Evolutionary conservation across 805 yeast genomes (phyloP), one percentile per base, ranked within the genome.

Genomic region (Starmera caribaea): DNA sequence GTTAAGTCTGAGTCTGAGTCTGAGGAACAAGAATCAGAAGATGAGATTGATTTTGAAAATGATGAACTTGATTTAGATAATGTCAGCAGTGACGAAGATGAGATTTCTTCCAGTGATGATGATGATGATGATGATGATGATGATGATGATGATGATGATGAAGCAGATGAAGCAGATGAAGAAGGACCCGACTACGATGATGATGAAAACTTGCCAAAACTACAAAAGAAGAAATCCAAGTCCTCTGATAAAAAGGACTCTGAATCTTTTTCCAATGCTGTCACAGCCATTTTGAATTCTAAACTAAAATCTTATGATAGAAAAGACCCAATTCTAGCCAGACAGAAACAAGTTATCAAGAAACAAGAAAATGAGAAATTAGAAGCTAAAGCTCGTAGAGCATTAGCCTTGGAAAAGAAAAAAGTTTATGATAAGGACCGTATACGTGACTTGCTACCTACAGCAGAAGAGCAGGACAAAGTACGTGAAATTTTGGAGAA

Each of bases 221-320:
- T 76, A 36, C 66, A 68, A 49, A 70, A 72, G 52, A 74, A 79
- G 45, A 76, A 74, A 59, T 72, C 72, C 52, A 73, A 71, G 38
- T 62, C 63, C 34, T 81, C 73, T 44, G 87, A 81, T 58, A 21
- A 21, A 21, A 21, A 21, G 24, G 90, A 88, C n/a, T 71, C 86
- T 1, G 79, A 69, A 34, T 69, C 77, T 2, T 90, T 92, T 54
- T 85, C 95, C 15, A 70, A 63, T 40, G 97, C 97, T 0, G 76
- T 92, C 54, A 76, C 67, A 48, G 92, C 95, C 13, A 82, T 90
- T 51, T 63, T 90, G 38, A 83, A 82, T 5, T 86, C 97, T 2
- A 80, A 77, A 51, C 68, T 90, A 48, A 92, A 92, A 58, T 94
- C 96, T 0, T 83, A 90, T 51, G 87, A 83, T 54, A 71, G 97